Evolutionary conservation across 2,329 filamentous ascomycete genomes (phyloP).

Genomic region (Berkeleyomyces rouxiae): DNA sequence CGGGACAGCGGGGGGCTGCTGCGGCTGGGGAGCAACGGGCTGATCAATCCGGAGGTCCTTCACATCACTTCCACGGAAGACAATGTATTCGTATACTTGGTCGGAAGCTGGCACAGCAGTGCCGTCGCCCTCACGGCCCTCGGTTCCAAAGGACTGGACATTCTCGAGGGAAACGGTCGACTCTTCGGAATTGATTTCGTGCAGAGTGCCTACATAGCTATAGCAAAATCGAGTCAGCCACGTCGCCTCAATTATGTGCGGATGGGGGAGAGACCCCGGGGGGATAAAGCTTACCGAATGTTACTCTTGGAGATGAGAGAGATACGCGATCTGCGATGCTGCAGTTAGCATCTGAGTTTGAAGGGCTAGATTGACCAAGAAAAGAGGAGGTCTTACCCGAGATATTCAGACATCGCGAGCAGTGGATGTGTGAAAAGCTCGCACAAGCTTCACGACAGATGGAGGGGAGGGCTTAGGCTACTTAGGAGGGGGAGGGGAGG

Average conservation of each 20-base stretch:
- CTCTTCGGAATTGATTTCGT: conserved; percentile 95
- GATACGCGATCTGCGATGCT: conserved; percentile 58
- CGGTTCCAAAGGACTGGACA: conserved; percentile 85
- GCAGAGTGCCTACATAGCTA: conserved; percentile 88
- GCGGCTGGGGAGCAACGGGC: conserved; percentile 55
- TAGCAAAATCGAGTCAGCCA: conserved; percentile 21
- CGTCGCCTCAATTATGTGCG: conserved; percentile 1
- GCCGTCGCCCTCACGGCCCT: conserved; percentile 75
- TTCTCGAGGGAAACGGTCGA: conserved; percentile 95
- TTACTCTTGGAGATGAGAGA: conserved; percentile 95
- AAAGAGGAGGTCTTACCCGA: conserved; percentile 31
- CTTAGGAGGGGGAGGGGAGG: not conserved
- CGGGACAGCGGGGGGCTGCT: conserved; percentile 54
- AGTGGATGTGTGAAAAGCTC: conserved; percentile 26
- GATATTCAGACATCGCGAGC: conserved; percentile 40
- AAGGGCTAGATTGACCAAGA: conserved; percentile 16
- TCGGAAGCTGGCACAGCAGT: conserved; percentile 53
- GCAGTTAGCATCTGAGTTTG: conserved; percentile 19
- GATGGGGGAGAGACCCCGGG: not conserved
- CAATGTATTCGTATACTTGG: conserved; percentile 93
- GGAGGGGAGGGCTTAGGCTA: conserved; percentile 14
- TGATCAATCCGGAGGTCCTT: conserved; percentile 94
- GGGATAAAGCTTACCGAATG: conserved; percentile 54
- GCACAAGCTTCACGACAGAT: conserved; percentile 21
- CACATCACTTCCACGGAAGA: conserved; percentile 94